These are phyloP conservation scores for Paraphoma chrysanthemicola DNA, from an alignment of 2,329 filamentous ascomycete species.

Conservation along the genomic window DNA sequence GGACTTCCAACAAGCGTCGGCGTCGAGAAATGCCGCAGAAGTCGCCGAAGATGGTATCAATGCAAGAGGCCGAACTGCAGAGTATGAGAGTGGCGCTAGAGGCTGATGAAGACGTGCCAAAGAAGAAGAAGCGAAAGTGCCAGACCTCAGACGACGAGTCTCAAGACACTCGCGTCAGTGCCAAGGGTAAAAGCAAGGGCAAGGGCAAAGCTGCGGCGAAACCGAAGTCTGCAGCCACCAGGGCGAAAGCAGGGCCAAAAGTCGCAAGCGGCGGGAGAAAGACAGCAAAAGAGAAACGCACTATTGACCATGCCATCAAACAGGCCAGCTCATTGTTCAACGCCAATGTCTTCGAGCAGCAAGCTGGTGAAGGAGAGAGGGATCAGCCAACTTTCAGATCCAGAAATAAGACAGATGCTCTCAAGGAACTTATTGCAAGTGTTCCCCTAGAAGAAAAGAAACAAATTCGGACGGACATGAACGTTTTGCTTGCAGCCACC, in stretches of 20 bases:
- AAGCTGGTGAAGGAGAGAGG: constrained; percentile 26
- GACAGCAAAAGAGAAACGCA: constrained; percentile 24
- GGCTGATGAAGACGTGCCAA: constrained; percentile 24
- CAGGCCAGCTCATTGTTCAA: constrained; percentile 35
- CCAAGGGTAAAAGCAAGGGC: constrained; percentile 4
- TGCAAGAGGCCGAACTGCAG: constrained; percentile 35
- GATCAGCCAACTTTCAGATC: constrained; percentile 34
- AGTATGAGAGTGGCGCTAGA: constrained; percentile 42
- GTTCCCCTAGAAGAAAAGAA: constrained; percentile 47
- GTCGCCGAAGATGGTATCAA: constrained; percentile 8
- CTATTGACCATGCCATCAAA: constrained; percentile 19
- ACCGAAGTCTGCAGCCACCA: neutral
- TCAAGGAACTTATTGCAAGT: constrained; percentile 50
- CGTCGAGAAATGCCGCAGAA: constrained; percentile 22
- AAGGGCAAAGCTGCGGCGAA: constrained; percentile 12
- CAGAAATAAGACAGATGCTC: constrained; percentile 37
- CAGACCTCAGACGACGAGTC: constrained; percentile 1
- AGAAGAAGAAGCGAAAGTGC: constrained; percentile 30
- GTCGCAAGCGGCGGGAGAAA: constrained; percentile 8
- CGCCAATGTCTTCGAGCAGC: constrained; percentile 42
- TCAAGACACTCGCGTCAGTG: neutral
- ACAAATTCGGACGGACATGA: constrained; percentile 45
- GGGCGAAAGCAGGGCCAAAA: constrained; percentile 8
- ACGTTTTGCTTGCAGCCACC: constrained; percentile 46
- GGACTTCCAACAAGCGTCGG: constrained; percentile 18